Evolutionary conservation across 2,329 filamentous ascomycete genomes (phyloP).

Genomic region (Aspergillus felis): DNA sequence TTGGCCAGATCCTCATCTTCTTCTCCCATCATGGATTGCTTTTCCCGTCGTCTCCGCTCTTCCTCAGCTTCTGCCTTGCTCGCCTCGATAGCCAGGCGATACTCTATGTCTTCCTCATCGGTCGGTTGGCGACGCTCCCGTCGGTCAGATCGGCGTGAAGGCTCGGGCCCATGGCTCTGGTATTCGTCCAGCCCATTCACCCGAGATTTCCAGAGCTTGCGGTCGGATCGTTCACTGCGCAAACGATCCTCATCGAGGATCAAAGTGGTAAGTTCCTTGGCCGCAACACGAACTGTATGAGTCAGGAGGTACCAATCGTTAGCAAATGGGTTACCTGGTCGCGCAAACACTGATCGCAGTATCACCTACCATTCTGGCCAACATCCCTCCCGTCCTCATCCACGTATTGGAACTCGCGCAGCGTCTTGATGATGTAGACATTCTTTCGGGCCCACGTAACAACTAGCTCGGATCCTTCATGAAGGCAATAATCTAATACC

Average conservation of each 20-base stretch:
- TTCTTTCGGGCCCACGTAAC: slow-evolving; percentile 98
- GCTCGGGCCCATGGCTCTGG: slow-evolving; percentile 40
- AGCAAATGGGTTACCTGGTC: neutral
- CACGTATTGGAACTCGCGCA: slow-evolving; percentile 94
- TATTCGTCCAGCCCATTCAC: slow-evolving; percentile 86
- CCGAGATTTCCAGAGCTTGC: slow-evolving; percentile 94
- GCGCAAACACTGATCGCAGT: slow-evolving; percentile 3
- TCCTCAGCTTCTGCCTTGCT: slow-evolving; percentile 95
- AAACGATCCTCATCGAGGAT: slow-evolving; percentile 92
- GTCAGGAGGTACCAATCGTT: neutral
- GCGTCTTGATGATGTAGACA: slow-evolving; percentile 96
- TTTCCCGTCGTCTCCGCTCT: slow-evolving; percentile 69
- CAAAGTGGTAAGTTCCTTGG: slow-evolving; percentile 89
- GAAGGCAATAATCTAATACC: slow-evolving; percentile 94
- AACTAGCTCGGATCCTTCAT: slow-evolving; percentile 93
- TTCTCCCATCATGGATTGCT: slow-evolving; percentile 56
- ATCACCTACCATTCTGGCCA: slow-evolving; percentile 79
- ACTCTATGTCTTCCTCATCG: slow-evolving; percentile 87
- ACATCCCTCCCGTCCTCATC: slow-evolving; percentile 95
- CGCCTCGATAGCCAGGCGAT: slow-evolving; percentile 84
- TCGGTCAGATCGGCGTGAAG: slow-evolving; percentile 37
- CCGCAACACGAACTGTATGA: slow-evolving; percentile 77
- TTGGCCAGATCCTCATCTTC: slow-evolving; percentile 89
- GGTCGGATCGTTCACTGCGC: slow-evolving; percentile 82
- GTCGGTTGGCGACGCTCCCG: slow-evolving; percentile 49